phyloP scores from a whole-genome alignment of 805 yeast genomes.

The Phaffomyces thermotolerans region DNA sequence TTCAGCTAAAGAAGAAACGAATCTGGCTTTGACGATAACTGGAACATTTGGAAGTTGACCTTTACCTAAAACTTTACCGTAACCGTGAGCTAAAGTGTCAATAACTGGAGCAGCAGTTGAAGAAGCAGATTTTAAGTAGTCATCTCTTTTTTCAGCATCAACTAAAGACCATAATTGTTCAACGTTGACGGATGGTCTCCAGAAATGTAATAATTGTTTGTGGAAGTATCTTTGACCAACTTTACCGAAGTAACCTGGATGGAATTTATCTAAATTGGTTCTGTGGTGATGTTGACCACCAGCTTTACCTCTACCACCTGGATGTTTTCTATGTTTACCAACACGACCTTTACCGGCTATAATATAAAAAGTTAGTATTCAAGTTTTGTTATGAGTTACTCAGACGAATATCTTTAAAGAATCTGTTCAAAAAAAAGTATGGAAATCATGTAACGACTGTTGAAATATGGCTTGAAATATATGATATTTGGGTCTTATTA shows the following conservation, averaged over 20 bases:
- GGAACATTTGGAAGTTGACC: constrained; percentile 98
- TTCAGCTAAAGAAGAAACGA: constrained; percentile 98
- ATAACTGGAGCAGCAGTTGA: constrained; percentile 95
- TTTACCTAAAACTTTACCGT: constrained; percentile 99
- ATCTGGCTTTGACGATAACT: constrained; percentile 98
- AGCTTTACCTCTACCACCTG: constrained; percentile 99
- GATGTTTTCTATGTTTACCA: constrained; percentile 99
- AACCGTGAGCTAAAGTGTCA: constrained; percentile 98
- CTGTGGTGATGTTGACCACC: constrained; percentile 99
- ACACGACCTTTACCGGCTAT: constrained; percentile 99
- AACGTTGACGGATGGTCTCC: constrained; percentile 97
- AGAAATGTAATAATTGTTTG: constrained; percentile 88
- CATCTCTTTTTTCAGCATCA: constrained; percentile 90
- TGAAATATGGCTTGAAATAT: no score
- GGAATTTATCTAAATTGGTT: constrained; percentile 99
- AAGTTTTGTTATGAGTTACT: neutral
- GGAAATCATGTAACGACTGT: no score
- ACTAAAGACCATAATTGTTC: constrained; percentile 98
- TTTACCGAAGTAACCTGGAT: constrained; percentile 99
- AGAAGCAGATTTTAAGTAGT: constrained; percentile 78
- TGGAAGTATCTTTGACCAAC: constrained; percentile 99
- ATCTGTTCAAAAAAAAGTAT: no score
- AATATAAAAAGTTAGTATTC: constrained; percentile 21
- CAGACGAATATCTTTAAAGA: neutral
- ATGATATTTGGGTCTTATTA: no score